Evolutionary conservation across 805 yeast species (phyloP).

Genomic region (Pichia deserticola): DNA sequence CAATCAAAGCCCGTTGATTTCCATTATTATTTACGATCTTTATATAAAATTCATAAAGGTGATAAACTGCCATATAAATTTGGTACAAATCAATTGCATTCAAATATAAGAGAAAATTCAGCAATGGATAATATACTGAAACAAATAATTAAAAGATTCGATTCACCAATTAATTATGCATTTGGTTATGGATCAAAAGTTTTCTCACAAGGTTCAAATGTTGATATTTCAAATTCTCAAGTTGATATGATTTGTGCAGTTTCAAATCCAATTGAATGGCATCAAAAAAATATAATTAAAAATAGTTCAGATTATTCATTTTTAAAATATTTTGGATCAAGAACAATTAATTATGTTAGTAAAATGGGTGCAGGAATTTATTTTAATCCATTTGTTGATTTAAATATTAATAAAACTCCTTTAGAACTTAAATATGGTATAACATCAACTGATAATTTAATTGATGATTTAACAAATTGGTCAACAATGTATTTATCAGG

Average conservation of each 20-base stretch:
- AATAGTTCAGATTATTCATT: constrained; percentile 74
- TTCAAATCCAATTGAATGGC: constrained; percentile 69
- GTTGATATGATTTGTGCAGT: constrained; percentile 84
- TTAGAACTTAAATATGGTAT: constrained; percentile 75
- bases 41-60: constrained; percentile 26
- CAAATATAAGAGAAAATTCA: constrained; percentile 33
- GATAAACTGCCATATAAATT: constrained; percentile 48
- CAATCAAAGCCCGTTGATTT: constrained; percentile 29
- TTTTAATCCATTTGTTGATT: constrained; percentile 79
- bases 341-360: constrained; percentile 50
- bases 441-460: constrained; percentile 52
- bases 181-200: constrained; percentile 97
- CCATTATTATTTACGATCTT: constrained; percentile 28
- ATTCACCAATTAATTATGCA: constrained; percentile 39
- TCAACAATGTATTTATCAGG: constrained; percentile 83
- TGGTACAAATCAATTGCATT: constrained; percentile 47
- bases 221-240: constrained; percentile 46
- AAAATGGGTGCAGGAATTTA: constrained; percentile 83
- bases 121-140: constrained; percentile 37
- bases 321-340: constrained; percentile 52
- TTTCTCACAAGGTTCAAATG: constrained; percentile 55
- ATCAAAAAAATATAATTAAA: constrained; percentile 57
- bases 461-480: constrained; percentile 79
- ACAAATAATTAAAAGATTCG: constrained; percentile 7
- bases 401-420: not conserved